These are phyloP conservation scores for Agrocybe pediades DNA, from an alignment of 768 basidiomycete genomes.

Conservation along the genomic window DNA sequence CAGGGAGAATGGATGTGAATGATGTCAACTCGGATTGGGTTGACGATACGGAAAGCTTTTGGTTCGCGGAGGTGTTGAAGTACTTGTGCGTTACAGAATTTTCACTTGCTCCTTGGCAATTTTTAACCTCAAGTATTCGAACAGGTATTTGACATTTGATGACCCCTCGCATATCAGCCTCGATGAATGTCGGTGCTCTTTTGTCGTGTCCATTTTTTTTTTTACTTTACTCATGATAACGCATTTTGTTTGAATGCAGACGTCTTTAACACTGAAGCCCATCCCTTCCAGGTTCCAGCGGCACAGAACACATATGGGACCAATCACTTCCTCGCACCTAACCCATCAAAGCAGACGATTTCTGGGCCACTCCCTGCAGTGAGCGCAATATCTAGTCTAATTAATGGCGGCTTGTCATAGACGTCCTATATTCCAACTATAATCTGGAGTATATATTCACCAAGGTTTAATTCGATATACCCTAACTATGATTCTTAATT, in stretches of 20 bases:
- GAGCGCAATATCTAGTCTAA: slow-evolving; percentile 1
- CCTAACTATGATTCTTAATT: no score
- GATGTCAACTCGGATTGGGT: slow-evolving; percentile 38
- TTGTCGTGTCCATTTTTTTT: background rate
- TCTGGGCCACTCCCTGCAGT: slow-evolving; percentile 9
- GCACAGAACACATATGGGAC: slow-evolving; percentile 15
- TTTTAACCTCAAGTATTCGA: background rate
- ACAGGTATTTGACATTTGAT: slow-evolving; percentile 72
- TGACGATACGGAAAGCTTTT: slow-evolving; percentile 69
- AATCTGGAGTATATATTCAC: no score
- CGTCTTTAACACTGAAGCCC: slow-evolving; percentile 73
- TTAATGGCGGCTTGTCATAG: background rate
- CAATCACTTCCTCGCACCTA: slow-evolving; percentile 1
- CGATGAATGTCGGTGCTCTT: slow-evolving; percentile 53
- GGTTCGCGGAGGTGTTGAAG: slow-evolving; percentile 77
- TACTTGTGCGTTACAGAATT: slow-evolving; percentile 50
- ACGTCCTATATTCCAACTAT: no score
- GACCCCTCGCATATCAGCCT: slow-evolving; percentile 64
- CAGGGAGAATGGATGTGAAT: slow-evolving; percentile 59
- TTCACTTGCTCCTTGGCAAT: background rate
- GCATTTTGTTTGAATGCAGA: slow-evolving; percentile 28
- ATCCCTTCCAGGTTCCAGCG: slow-evolving; percentile 62
- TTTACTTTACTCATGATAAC: background rate
- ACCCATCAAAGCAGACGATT: slow-evolving; percentile 6
- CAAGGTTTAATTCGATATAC: no score